Conservation (phyloP, 257 asterid species). For the Ballota nigra region DNA sequence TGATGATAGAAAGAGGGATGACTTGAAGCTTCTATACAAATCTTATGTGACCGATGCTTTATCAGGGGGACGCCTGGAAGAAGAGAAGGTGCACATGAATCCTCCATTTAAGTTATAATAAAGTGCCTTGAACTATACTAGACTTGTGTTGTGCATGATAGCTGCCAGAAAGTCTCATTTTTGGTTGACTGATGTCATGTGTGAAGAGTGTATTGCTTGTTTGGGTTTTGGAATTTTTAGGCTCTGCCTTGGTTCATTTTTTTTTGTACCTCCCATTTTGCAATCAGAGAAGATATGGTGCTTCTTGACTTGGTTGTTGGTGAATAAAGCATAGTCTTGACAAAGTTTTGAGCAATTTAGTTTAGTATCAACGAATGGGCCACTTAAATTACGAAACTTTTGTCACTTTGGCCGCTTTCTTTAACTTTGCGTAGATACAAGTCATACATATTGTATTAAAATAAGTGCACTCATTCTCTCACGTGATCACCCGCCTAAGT, state of each 20-base stretch:
- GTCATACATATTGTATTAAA: not conserved
- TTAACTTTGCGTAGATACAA: not conserved
- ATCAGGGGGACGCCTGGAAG: constrained; percentile 84
- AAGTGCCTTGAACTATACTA: not conserved
- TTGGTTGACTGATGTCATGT: not conserved
- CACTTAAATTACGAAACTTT: not conserved
- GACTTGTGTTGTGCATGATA: not conserved
- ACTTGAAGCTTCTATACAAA: constrained; percentile 78
- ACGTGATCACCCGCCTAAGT: not conserved
- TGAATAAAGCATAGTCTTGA: not conserved
- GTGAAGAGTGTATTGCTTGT: not conserved
- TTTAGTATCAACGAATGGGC: not conserved
- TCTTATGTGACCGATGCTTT: constrained; percentile 70
- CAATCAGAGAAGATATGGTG: not conserved
- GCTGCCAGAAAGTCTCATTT: constrained; percentile 8
- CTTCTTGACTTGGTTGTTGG: not conserved
- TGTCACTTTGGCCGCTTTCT: not conserved
- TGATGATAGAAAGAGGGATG: constrained; percentile 71
- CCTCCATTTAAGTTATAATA: not conserved
- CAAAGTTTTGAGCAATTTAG: not conserved
- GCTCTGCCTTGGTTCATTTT: not conserved
- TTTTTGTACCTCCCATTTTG: not conserved
- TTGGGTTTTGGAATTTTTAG: not conserved
- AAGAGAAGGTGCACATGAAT: constrained; percentile 60
- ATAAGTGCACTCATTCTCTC: not conserved